phyloP scores from a whole-genome alignment of 2,329 filamentous ascomycete species.

The Apiospora kogelbergensis region DNA sequence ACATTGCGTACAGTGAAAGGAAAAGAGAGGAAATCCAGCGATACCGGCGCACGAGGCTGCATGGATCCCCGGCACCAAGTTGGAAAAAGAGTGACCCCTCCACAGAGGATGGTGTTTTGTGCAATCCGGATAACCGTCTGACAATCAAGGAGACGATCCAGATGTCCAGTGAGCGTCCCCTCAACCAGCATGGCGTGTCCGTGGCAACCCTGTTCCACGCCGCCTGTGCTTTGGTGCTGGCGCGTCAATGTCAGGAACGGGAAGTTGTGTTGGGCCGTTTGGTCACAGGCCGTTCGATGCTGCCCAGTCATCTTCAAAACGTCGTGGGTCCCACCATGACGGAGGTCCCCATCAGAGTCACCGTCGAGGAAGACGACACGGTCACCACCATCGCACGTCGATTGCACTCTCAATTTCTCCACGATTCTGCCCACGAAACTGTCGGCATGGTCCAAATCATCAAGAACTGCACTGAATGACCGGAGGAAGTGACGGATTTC shows the following conservation, averaged over 20 bases:
- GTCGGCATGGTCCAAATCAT: conserved; percentile 10
- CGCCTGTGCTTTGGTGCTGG: conserved; percentile 10
- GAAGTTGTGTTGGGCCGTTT: background rate
- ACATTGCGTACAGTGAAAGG: conserved; percentile 8
- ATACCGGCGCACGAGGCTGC: conserved; percentile 7
- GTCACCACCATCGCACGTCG: background rate
- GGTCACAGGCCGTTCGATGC: conserved; percentile 10
- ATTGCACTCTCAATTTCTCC: background rate
- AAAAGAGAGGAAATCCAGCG: background rate
- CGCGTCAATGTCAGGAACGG: background rate
- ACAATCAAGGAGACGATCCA: background rate
- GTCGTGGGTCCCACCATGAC: conserved; percentile 11
- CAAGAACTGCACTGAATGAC: background rate
- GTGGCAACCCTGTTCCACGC: conserved; percentile 9
- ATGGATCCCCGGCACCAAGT: background rate
- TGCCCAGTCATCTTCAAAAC: conserved; percentile 8
- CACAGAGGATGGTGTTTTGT: background rate
- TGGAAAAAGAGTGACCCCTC: background rate
- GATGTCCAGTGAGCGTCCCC: background rate
- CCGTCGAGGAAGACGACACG: background rate
- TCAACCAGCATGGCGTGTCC: background rate
- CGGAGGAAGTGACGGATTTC: background rate
- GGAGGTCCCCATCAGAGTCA: conserved; percentile 6
- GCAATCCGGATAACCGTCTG: background rate
- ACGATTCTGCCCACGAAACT: conserved; percentile 5